Evolutionary conservation across 768 basidiomycete species (phyloP).

Genomic region (Calvatia gigantea): DNA sequence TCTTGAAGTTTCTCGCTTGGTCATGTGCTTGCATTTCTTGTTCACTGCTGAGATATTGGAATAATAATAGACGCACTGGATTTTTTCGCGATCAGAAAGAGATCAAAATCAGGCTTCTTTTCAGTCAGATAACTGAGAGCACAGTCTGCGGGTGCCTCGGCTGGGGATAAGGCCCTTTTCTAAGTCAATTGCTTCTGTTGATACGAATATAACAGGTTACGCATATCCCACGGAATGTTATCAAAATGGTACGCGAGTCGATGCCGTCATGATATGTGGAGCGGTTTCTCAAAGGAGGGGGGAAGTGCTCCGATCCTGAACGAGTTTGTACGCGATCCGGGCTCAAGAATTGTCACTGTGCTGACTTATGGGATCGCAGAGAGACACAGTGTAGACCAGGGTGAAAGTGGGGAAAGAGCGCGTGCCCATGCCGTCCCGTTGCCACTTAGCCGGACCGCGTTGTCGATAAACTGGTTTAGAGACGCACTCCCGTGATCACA

Average conservation of each 20-base stretch:
- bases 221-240: neutral
- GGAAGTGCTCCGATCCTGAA: neutral
- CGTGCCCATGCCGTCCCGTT: neutral
- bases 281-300: neutral
- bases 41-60: neutral
- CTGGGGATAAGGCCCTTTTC: neutral
- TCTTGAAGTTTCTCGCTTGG: neutral
- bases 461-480: neutral
- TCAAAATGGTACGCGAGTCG: neutral
- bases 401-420: neutral
- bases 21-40: too few species aligned
- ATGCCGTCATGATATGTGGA: neutral
- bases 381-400: neutral
- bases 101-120: neutral
- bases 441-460: neutral
- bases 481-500: constrained; percentile 9
- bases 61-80: neutral
- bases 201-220: neutral
- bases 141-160: neutral
- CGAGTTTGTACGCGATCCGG: neutral
- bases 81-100: neutral
- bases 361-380: neutral
- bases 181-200: neutral
- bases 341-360: neutral
- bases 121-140: neutral